Conservation (phyloP, 768 basidiomycete genomes). For the Kwoniella mangroviensis region DNA sequence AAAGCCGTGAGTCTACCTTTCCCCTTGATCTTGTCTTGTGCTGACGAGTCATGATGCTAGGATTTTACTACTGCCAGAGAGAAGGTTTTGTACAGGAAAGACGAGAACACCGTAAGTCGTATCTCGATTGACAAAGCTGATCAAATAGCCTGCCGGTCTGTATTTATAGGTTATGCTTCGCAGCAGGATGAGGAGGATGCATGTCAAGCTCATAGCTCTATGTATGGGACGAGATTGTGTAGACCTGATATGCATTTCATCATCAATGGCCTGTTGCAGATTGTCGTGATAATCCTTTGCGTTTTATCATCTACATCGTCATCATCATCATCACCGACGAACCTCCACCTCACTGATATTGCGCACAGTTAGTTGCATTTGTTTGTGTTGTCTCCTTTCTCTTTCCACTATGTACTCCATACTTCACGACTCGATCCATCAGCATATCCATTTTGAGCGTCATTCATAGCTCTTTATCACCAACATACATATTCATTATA, state of each 20-base stretch:
- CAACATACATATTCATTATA: too few relatives aligned
- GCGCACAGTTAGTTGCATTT: too few relatives aligned
- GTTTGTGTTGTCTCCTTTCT: too few relatives aligned
- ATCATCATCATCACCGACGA: too few relatives aligned
- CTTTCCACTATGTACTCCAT: too few relatives aligned
- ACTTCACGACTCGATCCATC: too few relatives aligned
- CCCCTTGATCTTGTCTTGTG: conserved; percentile 61
- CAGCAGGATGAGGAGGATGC: background rate
- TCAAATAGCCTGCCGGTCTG: conserved; percentile 32
- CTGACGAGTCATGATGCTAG: conserved; percentile 63
- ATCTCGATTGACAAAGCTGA: conserved; percentile 2
- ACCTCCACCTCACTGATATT: too few relatives aligned
- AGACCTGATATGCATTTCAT: background rate
- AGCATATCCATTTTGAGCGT: too few relatives aligned
- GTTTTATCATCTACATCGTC: too few relatives aligned
- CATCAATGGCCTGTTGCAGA: background rate
- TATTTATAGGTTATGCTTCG: conserved; percentile 17
- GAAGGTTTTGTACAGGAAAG: conserved; percentile 96
- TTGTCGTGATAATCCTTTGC: background rate
- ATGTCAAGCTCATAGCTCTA: background rate
- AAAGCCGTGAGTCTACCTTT: conserved; percentile 71
- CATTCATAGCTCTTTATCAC: too few relatives aligned
- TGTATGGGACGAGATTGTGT: background rate
- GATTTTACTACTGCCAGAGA: conserved; percentile 91
- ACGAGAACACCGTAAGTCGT: conserved; percentile 73